Evolutionary conservation across 176 grass and related monocot species (phyloP), one percentile per base, ranked within the genome.

Genomic region (Avena eriantha): DNA sequence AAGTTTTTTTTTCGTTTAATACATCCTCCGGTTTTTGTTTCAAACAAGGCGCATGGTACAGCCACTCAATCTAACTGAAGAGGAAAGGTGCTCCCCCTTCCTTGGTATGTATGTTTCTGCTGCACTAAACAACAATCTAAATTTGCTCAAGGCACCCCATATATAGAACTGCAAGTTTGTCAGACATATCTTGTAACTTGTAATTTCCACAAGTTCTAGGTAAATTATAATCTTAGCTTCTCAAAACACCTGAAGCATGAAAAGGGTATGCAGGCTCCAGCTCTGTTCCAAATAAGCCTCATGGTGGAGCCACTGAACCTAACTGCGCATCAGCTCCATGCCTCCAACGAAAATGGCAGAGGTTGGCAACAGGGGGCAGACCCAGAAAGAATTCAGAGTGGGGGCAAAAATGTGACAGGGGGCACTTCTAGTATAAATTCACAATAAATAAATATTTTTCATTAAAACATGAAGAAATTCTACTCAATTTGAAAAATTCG

Each of bases 241-340:
- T 34, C 4, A 72, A 74, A 68, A 64, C 2, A 49, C 36, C 16
- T 81, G 14, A 39, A 58, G 36, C 57, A 72, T 78, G 4, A 35
- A 45, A 48, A 48, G 19, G 64, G 56, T 55, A 43, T 7, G 43
- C 19, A 72, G 24, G 21, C 17, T 80, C 17, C 53, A 69, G 6
- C 85, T 79, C 36, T 57, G 24, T 87, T 87, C 39, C 18, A 66
- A 66, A 39, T 21, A 66, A 83, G 47, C 5, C 22, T 35, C 55
- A 67, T 87, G 65, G 55, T 57, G 48, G 68, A 50, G 68, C 14
- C 4, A 72, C 64, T 85, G 50, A 58, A 83, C 53, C 47, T 74
- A 39, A 54, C 23, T 29, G 31, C 34, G 26, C 67, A 73, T 39
- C 4, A 0, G 18, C 22, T 79, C 54, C 33, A 83, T 55, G 8